These are phyloP conservation scores for Aspergillus costaricaensis DNA, from an alignment of 2,329 filamentous ascomycete species.

Conservation along the genomic window DNA sequence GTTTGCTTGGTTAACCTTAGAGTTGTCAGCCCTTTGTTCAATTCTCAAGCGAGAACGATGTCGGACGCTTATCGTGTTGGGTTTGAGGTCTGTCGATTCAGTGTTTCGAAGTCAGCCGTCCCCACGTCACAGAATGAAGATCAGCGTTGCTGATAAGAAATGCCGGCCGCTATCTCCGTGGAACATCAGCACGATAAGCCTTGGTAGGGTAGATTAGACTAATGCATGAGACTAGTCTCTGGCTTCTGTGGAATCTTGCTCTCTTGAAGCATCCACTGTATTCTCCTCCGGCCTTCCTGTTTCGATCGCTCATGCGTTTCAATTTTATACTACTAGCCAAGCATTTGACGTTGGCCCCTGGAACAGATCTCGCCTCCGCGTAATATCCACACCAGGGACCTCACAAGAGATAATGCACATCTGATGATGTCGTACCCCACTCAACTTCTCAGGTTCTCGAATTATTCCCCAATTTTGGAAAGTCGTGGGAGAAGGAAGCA, in stretches of 20 bases:
- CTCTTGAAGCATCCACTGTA: background rate
- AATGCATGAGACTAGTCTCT: background rate
- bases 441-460: background rate
- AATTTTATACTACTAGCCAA: background rate
- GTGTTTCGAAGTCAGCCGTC: background rate
- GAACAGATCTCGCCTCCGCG: background rate
- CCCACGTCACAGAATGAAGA: background rate
- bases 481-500: constrained; percentile 12
- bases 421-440: background rate
- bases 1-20: constrained; percentile 3
- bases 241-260: background rate
- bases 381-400: background rate
- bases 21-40: background rate
- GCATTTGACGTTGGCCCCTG: background rate
- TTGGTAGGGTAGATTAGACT: background rate
- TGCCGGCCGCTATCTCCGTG: background rate
- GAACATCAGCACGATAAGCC: background rate
- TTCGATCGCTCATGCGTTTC: constrained; percentile 8
- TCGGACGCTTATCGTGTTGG: no score
- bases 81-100: no score
- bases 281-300: constrained; percentile 27
- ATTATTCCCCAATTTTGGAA: constrained; percentile 12
- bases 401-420: background rate
- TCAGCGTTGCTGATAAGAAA: background rate
- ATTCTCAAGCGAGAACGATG: background rate